Conservation (phyloP, 169 alveolate genomes). For the Plasmodium falciparum region DNA sequence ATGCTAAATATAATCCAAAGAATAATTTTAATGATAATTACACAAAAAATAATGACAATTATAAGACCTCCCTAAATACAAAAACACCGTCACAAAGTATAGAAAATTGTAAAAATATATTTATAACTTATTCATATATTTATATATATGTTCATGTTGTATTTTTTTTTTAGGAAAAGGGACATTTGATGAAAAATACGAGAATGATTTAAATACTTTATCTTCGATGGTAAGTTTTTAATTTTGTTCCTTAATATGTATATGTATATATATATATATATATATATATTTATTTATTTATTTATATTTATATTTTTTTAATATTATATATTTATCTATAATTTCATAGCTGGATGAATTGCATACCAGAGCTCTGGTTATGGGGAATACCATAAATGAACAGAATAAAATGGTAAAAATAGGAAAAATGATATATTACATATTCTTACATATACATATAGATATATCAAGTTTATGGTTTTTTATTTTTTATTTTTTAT, state of each 20-base stretch:
- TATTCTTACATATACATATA: not conserved
- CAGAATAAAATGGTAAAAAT: constrained; percentile 69
- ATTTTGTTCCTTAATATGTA: constrained; percentile 2
- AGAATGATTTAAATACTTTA: constrained; percentile 44
- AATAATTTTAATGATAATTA: constrained; percentile 42
- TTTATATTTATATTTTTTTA: not conserved
- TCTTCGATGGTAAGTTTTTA: constrained; percentile 48
- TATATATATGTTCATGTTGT: not conserved
- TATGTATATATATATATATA: not conserved
- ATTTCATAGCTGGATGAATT: constrained; percentile 68
- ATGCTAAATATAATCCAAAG: constrained; percentile 16
- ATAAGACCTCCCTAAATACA: constrained; percentile 8
- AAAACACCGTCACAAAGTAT: constrained; percentile 28
- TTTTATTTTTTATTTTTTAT: not conserved
- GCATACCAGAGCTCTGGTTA: constrained; percentile 70
- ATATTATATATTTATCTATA: constrained; percentile 1
- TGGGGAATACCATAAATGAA: constrained; percentile 75
- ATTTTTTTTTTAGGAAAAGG: constrained; percentile 36
- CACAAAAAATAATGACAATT: constrained; percentile 12
- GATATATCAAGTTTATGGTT: too few species aligned
- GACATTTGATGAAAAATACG: constrained; percentile 69
- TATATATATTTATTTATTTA: not conserved
- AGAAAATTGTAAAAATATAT: not conserved
- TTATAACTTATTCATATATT: not conserved
- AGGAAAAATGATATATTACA: constrained; percentile 5